Evolutionary conservation across 192 early-diverging fungal species (phyloP), one percentile per base, ranked within the genome.

Genomic region (Dissophora ornata): DNA sequence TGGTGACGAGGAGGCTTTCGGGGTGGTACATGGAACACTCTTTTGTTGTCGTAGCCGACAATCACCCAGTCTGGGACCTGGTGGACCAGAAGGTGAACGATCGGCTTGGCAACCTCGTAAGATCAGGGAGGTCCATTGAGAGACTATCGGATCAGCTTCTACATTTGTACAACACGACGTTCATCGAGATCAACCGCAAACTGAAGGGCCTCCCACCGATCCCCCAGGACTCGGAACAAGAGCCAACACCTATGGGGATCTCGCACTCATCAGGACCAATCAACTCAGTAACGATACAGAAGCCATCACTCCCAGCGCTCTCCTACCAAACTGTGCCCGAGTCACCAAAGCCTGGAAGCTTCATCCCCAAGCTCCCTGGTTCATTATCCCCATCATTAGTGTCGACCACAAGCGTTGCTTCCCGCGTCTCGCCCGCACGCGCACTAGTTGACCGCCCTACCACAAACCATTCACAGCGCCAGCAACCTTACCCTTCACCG

Each of bases 11-110:
- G 57, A 46, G 74, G 16, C 11, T 68, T 22, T 55, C 65, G 2
- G 59, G 19, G 3, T 77, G 68, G 62, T 77, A 77, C 34, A 59
- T 69, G 38, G 69, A 78, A 4, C 54, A 68, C 18, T 71, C 80
- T 9, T 64, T 71, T 36, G 60, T 79, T 5, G 40, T 73, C 10
- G 50, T 82, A 0, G 57, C 74, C 16, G 64, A 82, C 26, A 53
- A 79, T 46, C 73, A 82, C 48, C 65, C 65, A 0, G 40, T 64
- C 24, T 79, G 67, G 73, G 64, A 71, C 3, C 19, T 29, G 13
- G 58, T 44, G 15, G 53, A 67, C 46, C 64, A 62, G 26, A 67
- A 67, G 28, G 13, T 61, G 21, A 62, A 48, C 26, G 59, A 24
- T 13, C 49, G 73, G 1, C 30, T 53, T 16, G 73, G 73, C 24